A percentile compares a stretch with the other conserved stretches of the same genome.
Evolutionary conservation across 371 early-diverging fungal genomes (phyloP).

Genomic region (Capillidium heterosporum): DNA sequence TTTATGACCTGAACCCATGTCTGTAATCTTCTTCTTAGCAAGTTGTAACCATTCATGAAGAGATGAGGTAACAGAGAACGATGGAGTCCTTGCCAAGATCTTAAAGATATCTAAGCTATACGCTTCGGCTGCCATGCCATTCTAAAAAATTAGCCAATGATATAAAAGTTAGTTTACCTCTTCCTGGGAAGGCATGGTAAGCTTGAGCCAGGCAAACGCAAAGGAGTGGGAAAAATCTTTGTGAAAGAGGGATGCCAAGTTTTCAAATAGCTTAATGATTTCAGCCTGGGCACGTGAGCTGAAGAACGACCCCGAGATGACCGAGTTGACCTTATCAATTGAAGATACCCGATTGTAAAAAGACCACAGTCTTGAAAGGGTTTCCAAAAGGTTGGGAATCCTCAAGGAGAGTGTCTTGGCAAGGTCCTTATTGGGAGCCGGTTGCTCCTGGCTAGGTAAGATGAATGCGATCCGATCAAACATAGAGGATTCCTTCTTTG

Average conservation of each 20-base stretch:
- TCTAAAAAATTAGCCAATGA: not conserved
- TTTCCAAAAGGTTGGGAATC: no score
- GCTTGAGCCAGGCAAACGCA: not conserved
- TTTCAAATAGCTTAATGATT: not conserved
- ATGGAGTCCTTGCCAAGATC: not conserved
- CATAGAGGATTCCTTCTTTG: not conserved
- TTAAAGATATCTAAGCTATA: not conserved
- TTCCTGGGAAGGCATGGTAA: not conserved
- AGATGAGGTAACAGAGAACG: not conserved
- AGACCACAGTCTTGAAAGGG: no score
- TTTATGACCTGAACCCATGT: not conserved
- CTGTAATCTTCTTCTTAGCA: not conserved
- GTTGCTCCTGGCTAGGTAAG: no score
- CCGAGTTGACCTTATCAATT: no score
- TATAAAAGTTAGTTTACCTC: no score
- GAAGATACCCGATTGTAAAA: no score
- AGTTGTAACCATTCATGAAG: conserved; percentile 1
- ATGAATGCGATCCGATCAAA: not conserved
- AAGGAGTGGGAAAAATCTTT: not conserved
- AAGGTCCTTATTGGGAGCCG: no score
- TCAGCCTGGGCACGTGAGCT: not conserved
- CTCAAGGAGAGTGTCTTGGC: no score
- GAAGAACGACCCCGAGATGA: no score
- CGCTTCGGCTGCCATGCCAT: not conserved
- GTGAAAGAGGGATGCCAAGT: not conserved